Conservation (phyloP, 73 alveolate genomes). For the Tetrahymena borealis region DNA sequence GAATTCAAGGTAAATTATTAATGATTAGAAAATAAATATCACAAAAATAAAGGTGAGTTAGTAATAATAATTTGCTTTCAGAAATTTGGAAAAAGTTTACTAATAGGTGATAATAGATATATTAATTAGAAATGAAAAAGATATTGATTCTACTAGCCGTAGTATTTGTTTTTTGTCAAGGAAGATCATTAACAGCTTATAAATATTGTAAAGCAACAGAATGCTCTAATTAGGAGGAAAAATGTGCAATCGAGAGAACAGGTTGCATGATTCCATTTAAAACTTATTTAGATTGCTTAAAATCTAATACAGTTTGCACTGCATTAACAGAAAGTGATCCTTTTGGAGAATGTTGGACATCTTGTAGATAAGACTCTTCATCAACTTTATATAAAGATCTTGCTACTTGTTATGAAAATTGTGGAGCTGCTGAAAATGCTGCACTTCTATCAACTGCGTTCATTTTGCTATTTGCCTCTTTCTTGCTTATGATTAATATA, state of each 20-base stretch:
- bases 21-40: too few relatives aligned
- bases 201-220: not conserved
- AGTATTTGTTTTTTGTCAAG: not conserved
- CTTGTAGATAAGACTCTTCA: not conserved
- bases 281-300: not conserved
- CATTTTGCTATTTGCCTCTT: not conserved
- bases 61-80: too few relatives aligned
- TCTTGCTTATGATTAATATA: not conserved
- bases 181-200: not conserved
- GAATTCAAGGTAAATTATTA: too few relatives aligned
- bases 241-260: not conserved
- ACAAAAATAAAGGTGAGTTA: too few relatives aligned
- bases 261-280: not conserved
- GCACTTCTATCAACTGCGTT: not conserved
- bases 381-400: not conserved
- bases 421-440: not conserved
- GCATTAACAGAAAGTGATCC: not conserved
- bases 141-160: not conserved
- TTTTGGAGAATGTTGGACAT: not conserved
- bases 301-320: not conserved
- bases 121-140: not conserved
- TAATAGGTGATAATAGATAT: not conserved
- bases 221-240: not conserved
- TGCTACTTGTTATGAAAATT: not conserved
- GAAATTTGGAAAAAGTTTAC: too few relatives aligned